Evolutionary conservation across 257 asterid genomes (phyloP).

Genomic region (Avicennia marina): DNA sequence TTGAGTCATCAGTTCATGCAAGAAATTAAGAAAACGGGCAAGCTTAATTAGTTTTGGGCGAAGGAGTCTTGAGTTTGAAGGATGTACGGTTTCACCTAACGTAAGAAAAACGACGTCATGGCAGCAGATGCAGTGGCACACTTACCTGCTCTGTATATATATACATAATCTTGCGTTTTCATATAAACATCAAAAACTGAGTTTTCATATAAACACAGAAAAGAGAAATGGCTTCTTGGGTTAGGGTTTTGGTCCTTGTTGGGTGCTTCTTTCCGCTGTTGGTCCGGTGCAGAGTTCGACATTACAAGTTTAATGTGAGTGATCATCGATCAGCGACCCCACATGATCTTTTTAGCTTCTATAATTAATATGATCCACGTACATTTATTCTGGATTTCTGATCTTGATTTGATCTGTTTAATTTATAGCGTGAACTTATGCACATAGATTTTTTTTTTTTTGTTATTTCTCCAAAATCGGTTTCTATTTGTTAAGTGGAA

Average conservation of each 20-base stretch:
- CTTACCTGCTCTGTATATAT: not conserved
- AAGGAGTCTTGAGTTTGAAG: not conserved
- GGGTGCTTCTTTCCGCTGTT: slow-evolving; percentile 22
- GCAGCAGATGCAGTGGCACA: not conserved
- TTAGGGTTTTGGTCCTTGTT: slow-evolving; percentile 19
- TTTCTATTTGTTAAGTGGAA: too few relatives aligned
- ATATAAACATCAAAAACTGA: not conserved
- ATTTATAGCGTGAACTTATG: too few relatives aligned
- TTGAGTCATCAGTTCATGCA: too few relatives aligned
- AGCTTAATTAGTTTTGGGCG: not conserved
- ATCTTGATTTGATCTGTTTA: too few relatives aligned
- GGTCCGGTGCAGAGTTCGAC: slow-evolving; percentile 30
- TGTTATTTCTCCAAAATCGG: too few relatives aligned
- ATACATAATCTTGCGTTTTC: not conserved
- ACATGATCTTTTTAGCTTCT: too few relatives aligned
- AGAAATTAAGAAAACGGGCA: too few relatives aligned
- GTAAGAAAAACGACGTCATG: not conserved
- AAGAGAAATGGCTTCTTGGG: not conserved
- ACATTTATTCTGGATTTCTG: too few relatives aligned
- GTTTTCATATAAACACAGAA: not conserved
- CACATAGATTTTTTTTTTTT: too few relatives aligned
- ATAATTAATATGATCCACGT: too few relatives aligned
- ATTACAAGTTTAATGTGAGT: slow-evolving; percentile 31
- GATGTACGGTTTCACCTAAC: slow-evolving; percentile 1
- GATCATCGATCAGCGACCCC: too few relatives aligned